Evolutionary conservation across 2,329 filamentous ascomycete genomes (phyloP).

Genomic region (Penicillium sp.): DNA sequence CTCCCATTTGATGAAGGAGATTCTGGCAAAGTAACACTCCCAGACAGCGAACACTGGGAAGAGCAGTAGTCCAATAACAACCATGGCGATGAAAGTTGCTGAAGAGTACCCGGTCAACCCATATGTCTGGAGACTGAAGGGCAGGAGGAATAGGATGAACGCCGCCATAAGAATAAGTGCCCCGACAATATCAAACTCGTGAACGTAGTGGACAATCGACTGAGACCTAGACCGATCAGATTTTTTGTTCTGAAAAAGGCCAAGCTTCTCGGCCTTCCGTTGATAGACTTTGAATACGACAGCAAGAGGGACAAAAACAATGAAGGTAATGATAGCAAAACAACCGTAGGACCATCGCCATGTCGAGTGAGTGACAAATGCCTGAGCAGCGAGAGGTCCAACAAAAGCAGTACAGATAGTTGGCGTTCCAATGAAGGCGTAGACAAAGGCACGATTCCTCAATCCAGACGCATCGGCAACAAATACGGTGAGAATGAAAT

Average conservation of each 20-base stretch:
- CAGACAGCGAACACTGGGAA: constrained; percentile 58
- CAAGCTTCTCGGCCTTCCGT: constrained; percentile 57
- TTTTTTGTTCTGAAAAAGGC: constrained; percentile 40
- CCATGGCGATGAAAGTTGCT: constrained; percentile 55
- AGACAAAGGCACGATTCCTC: constrained; percentile 60
- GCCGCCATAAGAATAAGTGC: constrained; percentile 61
- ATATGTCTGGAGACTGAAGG: constrained; percentile 58
- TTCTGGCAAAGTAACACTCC: constrained; percentile 57
- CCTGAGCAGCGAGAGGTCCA: constrained; percentile 55
- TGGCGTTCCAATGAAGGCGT: constrained; percentile 60
- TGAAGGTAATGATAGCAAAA: constrained; percentile 61
- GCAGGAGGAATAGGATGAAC: constrained; percentile 65
- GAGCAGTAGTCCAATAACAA: constrained; percentile 58
- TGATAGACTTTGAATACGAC: constrained; percentile 58
- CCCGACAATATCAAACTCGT: constrained; percentile 66
- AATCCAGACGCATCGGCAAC: constrained; percentile 64
- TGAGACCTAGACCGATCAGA: constrained; percentile 49
- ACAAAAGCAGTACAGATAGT: constrained; percentile 62
- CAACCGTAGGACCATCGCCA: constrained; percentile 65
- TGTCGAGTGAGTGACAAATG: constrained; percentile 51
- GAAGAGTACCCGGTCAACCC: constrained; percentile 27
- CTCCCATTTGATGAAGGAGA: constrained; percentile 58
- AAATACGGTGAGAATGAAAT: constrained; percentile 59
- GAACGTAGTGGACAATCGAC: constrained; percentile 55
- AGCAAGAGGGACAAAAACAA: constrained; percentile 58